Evolutionary conservation across 805 yeast species (phyloP).

Genomic region (Candida arabinofermentans): DNA sequence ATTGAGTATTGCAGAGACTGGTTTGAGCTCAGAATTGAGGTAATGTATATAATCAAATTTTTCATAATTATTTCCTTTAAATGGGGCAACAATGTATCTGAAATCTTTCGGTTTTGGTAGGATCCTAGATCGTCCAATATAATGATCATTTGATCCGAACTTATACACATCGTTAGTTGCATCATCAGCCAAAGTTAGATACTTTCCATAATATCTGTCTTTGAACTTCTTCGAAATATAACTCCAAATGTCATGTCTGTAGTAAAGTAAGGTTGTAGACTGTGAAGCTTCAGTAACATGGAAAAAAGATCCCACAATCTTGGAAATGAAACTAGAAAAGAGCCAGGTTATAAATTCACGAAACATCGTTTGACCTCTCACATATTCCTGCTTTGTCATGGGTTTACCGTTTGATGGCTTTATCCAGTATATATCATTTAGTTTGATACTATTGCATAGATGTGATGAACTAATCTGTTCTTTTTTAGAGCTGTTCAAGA

Average conservation of each 20-base stretch:
- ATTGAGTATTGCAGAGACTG: conserved; percentile 38
- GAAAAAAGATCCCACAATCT: conserved; percentile 51
- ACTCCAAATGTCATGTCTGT: conserved; percentile 58
- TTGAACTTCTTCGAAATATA: conserved; percentile 39
- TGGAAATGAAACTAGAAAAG: conserved; percentile 41
- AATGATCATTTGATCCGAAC: conserved; percentile 22
- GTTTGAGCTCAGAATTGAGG: conserved; percentile 37
- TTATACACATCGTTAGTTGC: conserved; percentile 11
- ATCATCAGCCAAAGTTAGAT: conserved; percentile 27
- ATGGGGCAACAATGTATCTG: conserved; percentile 57
- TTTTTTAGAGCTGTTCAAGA: conserved; percentile 36
- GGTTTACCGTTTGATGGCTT: conserved; percentile 26
- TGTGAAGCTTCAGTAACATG: conserved; percentile 59
- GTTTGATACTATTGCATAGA: conserved; percentile 33
- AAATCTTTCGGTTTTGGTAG: conserved; percentile 62
- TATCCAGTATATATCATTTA: conserved; percentile 55
- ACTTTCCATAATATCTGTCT: conserved; percentile 36
- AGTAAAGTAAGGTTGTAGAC: conserved; percentile 40
- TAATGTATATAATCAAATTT: conserved; percentile 32
- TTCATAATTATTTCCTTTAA: conserved; percentile 33
- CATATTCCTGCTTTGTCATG: conserved; percentile 40
- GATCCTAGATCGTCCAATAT: conserved; percentile 42
- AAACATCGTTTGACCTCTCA: conserved; percentile 35
- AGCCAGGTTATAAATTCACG: conserved; percentile 55
- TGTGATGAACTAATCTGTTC: conserved; percentile 33